Conservation (phyloP, 495 filamentous ascomycete species). For the Cairneyella variabilis region DNA sequence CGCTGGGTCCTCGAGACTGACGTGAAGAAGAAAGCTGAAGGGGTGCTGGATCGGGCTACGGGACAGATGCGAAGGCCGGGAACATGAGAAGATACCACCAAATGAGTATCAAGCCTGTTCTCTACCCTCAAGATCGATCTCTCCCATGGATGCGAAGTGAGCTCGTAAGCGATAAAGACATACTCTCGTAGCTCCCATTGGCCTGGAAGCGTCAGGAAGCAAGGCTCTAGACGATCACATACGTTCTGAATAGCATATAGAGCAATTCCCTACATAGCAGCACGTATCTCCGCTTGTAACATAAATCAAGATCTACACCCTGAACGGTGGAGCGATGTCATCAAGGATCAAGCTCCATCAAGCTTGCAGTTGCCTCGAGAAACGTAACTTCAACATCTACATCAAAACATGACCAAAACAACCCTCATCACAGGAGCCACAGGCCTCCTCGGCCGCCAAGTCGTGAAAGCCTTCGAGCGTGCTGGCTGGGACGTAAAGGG, state of each 20-base stretch:
- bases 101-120: too few relatives aligned
- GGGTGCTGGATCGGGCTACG: too few relatives aligned
- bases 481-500: constrained; percentile 73
- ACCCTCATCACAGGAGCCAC: constrained; percentile 83
- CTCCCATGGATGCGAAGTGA: too few relatives aligned
- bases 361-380: not conserved
- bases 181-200: too few relatives aligned
- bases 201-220: too few relatives aligned
- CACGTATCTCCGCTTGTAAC: not conserved
- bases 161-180: too few relatives aligned
- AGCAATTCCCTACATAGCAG: not conserved
- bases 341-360: not conserved
- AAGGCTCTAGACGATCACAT: too few relatives aligned
- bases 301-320: too few relatives aligned
- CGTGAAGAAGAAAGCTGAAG: constrained; percentile 40
- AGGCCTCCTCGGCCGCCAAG: constrained; percentile 78
- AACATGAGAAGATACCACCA: too few relatives aligned
- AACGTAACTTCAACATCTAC: not conserved
- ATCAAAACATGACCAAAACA: constrained; percentile 37
- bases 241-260: too few relatives aligned
- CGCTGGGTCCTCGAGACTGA: constrained; percentile 23
- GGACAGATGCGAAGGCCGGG: too few relatives aligned
- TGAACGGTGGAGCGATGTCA: not conserved
- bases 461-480: constrained; percentile 67
- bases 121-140: too few relatives aligned